Conservation (phyloP, 495 filamentous ascomycete genomes). For the Hyaloscypha finlandica region DNA sequence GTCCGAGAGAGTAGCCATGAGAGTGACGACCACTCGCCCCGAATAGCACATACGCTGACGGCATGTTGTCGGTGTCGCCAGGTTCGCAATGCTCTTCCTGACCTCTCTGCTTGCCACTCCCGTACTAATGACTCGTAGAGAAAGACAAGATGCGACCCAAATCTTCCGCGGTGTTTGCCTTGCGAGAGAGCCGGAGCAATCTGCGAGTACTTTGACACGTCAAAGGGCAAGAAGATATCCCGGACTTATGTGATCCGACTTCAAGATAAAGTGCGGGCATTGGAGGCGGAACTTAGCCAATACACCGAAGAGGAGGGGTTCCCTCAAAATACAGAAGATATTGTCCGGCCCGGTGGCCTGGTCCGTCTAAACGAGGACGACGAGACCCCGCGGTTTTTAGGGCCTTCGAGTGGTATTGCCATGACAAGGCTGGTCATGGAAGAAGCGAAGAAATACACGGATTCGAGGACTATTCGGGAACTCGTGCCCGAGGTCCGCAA, state of each 20-base stretch:
- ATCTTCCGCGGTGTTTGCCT: constrained; percentile 85
- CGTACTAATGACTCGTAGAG: constrained; percentile 52
- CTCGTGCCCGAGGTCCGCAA: constrained; percentile 68
- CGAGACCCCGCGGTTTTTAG: constrained; percentile 81
- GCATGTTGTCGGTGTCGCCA: constrained; percentile 85
- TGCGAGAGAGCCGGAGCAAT: constrained; percentile 86
- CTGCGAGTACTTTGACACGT: constrained; percentile 92
- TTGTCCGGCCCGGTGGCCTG: constrained; percentile 78
- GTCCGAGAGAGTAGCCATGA: constrained; percentile 37
- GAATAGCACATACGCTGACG: constrained; percentile 81
- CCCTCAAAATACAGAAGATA: constrained; percentile 69
- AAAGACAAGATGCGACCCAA: constrained; percentile 92
- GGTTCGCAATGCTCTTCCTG: constrained; percentile 52
- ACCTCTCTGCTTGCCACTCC: neutral
- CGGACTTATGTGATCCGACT: constrained; percentile 86
- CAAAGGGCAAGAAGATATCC: constrained; percentile 73
- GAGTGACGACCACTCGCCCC: constrained; percentile 49
- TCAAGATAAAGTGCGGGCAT: constrained; percentile 73
- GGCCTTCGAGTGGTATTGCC: constrained; percentile 89
- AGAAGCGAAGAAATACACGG: constrained; percentile 84
- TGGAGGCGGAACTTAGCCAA: constrained; percentile 72
- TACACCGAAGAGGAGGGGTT: constrained; percentile 65
- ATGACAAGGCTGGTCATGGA: constrained; percentile 94
- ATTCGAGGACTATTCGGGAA: constrained; percentile 82
- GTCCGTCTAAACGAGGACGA: constrained; percentile 80